phyloP scores from a whole-genome alignment of 768 basidiomycete species.

The Strobilomyces confusus region DNA sequence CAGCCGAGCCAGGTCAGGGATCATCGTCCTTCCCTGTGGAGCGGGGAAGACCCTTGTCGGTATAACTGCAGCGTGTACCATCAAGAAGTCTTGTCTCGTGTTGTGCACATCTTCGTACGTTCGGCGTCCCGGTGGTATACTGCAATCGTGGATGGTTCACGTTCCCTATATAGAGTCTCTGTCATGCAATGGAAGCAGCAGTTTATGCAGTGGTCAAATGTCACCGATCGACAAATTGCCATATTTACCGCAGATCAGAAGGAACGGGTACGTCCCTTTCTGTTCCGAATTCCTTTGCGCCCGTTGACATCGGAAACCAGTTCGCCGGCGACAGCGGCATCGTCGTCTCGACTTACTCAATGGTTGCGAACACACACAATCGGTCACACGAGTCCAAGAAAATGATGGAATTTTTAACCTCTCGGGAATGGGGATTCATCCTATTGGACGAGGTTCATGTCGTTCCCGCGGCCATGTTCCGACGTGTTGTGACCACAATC shows the following conservation, averaged over 20 bases:
- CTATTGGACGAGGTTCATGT: slow-evolving; percentile 98
- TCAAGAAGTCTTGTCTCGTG: slow-evolving; percentile 97
- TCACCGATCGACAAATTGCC: slow-evolving; percentile 93
- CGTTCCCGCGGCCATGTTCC: slow-evolving; percentile 98
- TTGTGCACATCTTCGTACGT: slow-evolving; percentile 96
- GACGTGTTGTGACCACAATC: slow-evolving; percentile 95
- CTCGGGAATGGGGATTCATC: slow-evolving; percentile 99
- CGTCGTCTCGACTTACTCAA: slow-evolving; percentile 97
- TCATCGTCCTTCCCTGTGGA: slow-evolving; percentile 97
- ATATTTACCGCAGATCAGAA: slow-evolving; percentile 98
- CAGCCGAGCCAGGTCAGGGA: slow-evolving; percentile 95
- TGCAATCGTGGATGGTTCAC: slow-evolving; percentile 3
- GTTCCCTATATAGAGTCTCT: slow-evolving; percentile 53
- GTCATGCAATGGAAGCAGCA: slow-evolving; percentile 99
- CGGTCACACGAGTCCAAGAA: slow-evolving; percentile 99
- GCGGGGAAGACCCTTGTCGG: slow-evolving; percentile 99
- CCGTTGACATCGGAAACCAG: slow-evolving; percentile 37
- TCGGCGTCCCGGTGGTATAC: not conserved
- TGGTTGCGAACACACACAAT: slow-evolving; percentile 98
- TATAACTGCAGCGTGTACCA: slow-evolving; percentile 98
- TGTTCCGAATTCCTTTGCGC: not conserved
- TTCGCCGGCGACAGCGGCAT: slow-evolving; percentile 97
- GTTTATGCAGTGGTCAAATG: slow-evolving; percentile 98
- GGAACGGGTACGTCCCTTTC: slow-evolving; percentile 65
- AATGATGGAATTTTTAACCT: slow-evolving; percentile 99